Base-by-base conservation (phyloP, 1,139 yeast species). In the Scheffersomyces titani region DNA sequence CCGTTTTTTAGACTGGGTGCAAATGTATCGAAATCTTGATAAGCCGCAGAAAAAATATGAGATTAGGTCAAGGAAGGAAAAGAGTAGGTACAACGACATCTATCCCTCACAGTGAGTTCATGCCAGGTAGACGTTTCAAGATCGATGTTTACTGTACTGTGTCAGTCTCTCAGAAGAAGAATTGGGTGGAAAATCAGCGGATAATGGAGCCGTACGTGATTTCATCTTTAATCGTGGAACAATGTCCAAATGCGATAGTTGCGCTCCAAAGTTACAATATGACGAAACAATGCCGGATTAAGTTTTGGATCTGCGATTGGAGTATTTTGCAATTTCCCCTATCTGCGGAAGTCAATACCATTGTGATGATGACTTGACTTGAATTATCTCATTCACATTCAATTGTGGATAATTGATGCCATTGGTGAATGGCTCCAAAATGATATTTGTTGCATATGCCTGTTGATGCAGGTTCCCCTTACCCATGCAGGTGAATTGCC, bases 181-280 rank as follows among this genome's bases (percentile, higher is more conserved):
- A 30, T 11, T 30, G 40, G 13, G 3, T 6, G 40, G 13, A 30
- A 30, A 30, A 30, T 30, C 40, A 19, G 19, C 49, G 22, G 18
- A 46, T n/a, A 46, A 46, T 46, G 49, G 49, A 46, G 49, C 49
- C 49, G 49, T 46, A 46, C 49, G 49, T 13, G 49, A 46, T 46
- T 46, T 46, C 49, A 46, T 46, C 49, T 46, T 46, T 46, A 30
- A 30, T 30, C 16, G 3, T 30, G 40, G 40, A 30, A 30, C 40
- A 30, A 30, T 30, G 16, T 30, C 40, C 40, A 6, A 30, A 30
- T 30, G 40, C 13, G 40, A 6, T 11, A 30, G 16, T 30, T 30
- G 40, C 40, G 40, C 40, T 30, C 13, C 16, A 30, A 30, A 11
- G 40, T 30, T 5, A 11, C 40, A 9, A 24, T 30, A 30, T 30